Percentiles rank a stretch among this genome's conserved stretches.
phyloP scores from a whole-genome alignment of 2,329 filamentous ascomycete genomes.

The Alternaria gansuensis region DNA sequence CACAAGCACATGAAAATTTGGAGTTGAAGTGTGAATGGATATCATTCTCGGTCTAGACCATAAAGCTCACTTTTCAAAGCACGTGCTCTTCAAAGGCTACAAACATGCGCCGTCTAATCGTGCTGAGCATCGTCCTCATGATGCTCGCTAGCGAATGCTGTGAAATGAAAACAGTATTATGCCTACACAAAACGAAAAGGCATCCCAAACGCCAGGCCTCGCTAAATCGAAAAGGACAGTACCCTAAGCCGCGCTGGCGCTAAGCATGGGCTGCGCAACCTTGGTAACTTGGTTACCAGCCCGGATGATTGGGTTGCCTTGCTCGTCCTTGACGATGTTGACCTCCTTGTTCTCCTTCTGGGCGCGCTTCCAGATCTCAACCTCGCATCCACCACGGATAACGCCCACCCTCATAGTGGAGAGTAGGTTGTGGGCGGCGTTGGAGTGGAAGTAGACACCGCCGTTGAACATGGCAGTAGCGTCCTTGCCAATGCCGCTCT shows the following conservation, averaged over 20 bases:
- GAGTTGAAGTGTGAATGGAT: conserved; percentile 22
- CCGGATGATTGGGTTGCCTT: conserved; percentile 82
- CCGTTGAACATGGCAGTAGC: conserved; percentile 58
- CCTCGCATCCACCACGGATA: conserved; percentile 55
- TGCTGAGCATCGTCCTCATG: conserved; percentile 29
- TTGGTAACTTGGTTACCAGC: conserved; percentile 88
- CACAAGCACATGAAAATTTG: background rate
- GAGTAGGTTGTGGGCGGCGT: conserved; percentile 56
- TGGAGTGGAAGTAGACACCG: conserved; percentile 56
- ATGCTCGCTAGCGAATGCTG: conserved; percentile 42
- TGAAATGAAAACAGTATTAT: conserved; percentile 41
- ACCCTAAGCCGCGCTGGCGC: conserved; percentile 79
- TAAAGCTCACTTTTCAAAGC: conserved; percentile 35
- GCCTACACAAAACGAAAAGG: conserved; percentile 29
- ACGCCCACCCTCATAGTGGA: conserved; percentile 56
- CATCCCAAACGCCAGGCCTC: conserved; percentile 48
- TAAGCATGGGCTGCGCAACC: conserved; percentile 78
- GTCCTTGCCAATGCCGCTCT: conserved; percentile 55
- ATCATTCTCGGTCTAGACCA: conserved; percentile 34
- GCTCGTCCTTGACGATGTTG: conserved; percentile 79
- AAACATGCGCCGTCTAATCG: conserved; percentile 46
- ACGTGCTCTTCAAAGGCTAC: conserved; percentile 31
- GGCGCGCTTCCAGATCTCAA: conserved; percentile 58
- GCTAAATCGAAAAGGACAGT: conserved; percentile 29
- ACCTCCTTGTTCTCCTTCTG: conserved; percentile 71